phyloP scores from a whole-genome alignment of 2,329 filamentous ascomycete species.

The Zasmidium citrigriseum region DNA sequence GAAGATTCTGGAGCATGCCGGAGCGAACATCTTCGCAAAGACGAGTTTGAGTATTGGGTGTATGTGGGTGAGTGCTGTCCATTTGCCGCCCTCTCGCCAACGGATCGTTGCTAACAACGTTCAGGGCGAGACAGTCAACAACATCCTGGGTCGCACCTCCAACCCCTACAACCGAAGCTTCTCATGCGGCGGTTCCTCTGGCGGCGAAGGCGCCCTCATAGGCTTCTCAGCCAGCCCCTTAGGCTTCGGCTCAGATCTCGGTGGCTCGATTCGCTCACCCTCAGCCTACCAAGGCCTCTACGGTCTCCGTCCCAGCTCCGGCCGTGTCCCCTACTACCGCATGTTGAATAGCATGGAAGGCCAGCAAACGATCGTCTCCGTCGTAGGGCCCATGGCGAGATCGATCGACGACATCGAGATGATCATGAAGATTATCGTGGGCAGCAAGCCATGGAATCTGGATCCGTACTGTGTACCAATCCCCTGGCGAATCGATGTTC shows the following conservation, averaged over 20 bases:
- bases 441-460: constrained; percentile 15
- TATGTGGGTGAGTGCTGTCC: background rate
- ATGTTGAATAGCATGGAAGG: constrained; percentile 50
- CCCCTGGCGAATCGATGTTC: constrained; percentile 15
- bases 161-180: constrained; percentile 51
- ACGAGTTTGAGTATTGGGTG: constrained; percentile 1
- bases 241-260: constrained; percentile 56
- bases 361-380: constrained; percentile 45
- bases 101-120: constrained; percentile 40
- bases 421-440: constrained; percentile 44
- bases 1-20: background rate
- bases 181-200: constrained; percentile 55
- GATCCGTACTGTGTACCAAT: constrained; percentile 19
- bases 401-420: constrained; percentile 54
- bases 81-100: too few relatives aligned
- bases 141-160: constrained; percentile 49
- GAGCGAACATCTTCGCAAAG: background rate
- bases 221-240: constrained; percentile 50
- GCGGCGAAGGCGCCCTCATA: constrained; percentile 55
- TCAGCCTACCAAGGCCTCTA: constrained; percentile 53
- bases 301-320: constrained; percentile 47
- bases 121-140: constrained; percentile 48
- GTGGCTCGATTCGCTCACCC: constrained; percentile 53
- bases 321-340: constrained; percentile 49
- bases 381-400: constrained; percentile 49